Evolutionary conservation across 495 filamentous ascomycete species (phyloP), one percentile per base, ranked within the genome.

Genomic region (Glonium stellatum): DNA sequence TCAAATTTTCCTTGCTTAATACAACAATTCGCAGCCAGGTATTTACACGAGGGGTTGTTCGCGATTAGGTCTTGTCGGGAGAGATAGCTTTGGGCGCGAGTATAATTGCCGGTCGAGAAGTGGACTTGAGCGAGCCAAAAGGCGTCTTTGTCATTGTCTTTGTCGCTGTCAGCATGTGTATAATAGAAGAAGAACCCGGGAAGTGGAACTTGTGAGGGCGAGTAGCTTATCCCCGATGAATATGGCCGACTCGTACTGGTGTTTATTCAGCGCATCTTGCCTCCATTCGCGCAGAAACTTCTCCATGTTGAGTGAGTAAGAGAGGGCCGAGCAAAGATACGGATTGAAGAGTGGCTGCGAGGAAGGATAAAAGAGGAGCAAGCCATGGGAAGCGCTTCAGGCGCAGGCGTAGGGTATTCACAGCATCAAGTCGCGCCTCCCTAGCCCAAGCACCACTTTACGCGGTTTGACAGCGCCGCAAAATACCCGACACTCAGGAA

Each of bases 221-320:
- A 97, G 79, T 61, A 97, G 79, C 79, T 99, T 97, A 78, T 99
- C 93, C 22, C 89, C 92, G 65, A 97, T 89, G 69, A 91, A 97
- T 68, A 97, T 90, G 54, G 95, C 95, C 10, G 93, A 84, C 50
- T 97, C 92, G 73, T 95, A 89, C 68, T 99, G 92, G 57, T 93
- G 87, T 70, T 93, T 95, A 71, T 92, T 89, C 61, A 92, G 73
- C 59, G 91, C 90, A 77, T 97, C 89, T 74, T 95, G 87, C 60
- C 90, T 81, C 93, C 93, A 99, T 64, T 85, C 85, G 60, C 90
- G 85, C 53, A 99, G 81, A 66, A 90, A 96, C 56, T 84, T 82
- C 79, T 97, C 89, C 93, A 97, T 97, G 47, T 35, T 22, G 51
- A 44, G 36, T 8, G 5, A 41, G 25, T 6, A 21, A 41, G 15